Conservation (phyloP, 202 grass and related monocot species). For the Sporobolus alterniflorus region DNA sequence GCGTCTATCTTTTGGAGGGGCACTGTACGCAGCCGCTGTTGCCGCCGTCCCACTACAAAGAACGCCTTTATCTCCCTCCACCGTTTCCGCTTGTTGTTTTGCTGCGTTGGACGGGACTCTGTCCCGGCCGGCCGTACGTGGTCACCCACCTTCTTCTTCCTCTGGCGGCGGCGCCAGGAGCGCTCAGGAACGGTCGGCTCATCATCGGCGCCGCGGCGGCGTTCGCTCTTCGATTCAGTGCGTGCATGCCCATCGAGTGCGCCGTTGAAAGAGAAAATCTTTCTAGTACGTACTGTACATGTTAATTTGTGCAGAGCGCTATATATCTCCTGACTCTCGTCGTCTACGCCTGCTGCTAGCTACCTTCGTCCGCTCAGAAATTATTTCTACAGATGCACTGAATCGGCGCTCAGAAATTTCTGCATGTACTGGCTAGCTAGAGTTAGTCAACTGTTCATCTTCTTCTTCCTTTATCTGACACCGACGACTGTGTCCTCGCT, state of each 20-base stretch:
- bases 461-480: constrained; percentile 40
- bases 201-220: constrained; percentile 33
- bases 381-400: too few species aligned
- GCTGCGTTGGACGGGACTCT: constrained; percentile 20
- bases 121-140: not conserved
- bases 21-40: constrained; percentile 5
- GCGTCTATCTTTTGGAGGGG: constrained; percentile 55
- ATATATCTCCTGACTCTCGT: too few species aligned
- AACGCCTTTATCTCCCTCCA: constrained; percentile 21
- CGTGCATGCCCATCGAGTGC: constrained; percentile 36
- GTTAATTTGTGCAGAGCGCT: too few species aligned
- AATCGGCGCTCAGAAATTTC: too few species aligned
- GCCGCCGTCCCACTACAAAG: not conserved
- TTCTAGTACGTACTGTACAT: too few species aligned
- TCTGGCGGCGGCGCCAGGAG: constrained; percentile 35
- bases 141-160: constrained; percentile 44
- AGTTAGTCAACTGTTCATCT: constrained; percentile 33
- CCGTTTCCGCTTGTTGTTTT: constrained; percentile 50
- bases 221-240: not conserved
- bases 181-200: constrained; percentile 28
- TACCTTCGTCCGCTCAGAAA: too few species aligned
- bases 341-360: too few species aligned
- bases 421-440: not conserved
- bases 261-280: constrained; percentile 37
- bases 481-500: constrained; percentile 37